Conservation (phyloP, 768 basidiomycete species). For the Chalciporus sphaerocephalus region DNA sequence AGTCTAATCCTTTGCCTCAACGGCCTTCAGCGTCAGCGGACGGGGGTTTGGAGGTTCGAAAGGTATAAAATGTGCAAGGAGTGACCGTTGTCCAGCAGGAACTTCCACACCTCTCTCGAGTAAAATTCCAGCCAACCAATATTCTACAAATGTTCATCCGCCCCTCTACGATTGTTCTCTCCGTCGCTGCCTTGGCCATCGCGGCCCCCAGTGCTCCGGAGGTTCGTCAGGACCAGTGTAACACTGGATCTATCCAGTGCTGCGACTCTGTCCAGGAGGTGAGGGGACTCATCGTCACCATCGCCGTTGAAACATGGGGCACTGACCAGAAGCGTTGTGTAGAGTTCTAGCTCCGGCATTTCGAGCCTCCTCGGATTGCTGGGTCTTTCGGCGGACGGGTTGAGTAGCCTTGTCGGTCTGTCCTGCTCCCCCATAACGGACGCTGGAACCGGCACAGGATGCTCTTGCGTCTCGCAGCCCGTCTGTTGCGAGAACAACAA, state of each 20-base stretch:
- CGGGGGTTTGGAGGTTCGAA: neutral
- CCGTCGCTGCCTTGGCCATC: slow-evolving; percentile 5
- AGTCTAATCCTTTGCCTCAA: neutral
- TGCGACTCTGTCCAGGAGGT: neutral
- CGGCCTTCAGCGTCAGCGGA: neutral
- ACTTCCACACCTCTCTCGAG: neutral
- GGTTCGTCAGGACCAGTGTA: slow-evolving; percentile 27
- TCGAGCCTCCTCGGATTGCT: no score
- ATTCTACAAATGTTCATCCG: slow-evolving; percentile 3
- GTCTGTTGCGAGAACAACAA: no score
- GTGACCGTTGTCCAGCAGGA: neutral
- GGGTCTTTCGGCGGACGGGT: no score
- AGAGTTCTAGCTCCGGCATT: no score
- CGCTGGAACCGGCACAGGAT: neutral
- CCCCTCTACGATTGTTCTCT: slow-evolving; percentile 1
- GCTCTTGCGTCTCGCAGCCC: no score
- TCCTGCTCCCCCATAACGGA: no score
- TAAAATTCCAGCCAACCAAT: no score
- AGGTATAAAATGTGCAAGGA: neutral
- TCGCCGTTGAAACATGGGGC: no score
- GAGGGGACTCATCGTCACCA: no score
- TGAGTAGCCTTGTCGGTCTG: no score
- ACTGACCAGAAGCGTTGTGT: no score
- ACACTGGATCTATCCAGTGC: slow-evolving; percentile 34
- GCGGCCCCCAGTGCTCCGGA: slow-evolving; percentile 3